Conservation (phyloP, 169 alveolate species). For the Plasmodium coatneyi region DNA sequence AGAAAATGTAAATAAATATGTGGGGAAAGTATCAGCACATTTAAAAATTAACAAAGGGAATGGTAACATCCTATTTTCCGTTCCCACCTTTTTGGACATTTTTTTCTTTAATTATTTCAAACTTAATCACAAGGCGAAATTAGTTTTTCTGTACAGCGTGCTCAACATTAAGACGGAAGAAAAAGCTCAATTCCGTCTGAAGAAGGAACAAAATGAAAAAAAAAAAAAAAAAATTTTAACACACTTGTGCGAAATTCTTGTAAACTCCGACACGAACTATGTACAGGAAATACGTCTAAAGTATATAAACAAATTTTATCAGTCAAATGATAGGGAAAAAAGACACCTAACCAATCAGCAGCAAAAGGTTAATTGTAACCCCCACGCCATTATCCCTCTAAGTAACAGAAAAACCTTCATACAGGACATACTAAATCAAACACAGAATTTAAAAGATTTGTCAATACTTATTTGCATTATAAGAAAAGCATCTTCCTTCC, state of each 20-base stretch:
- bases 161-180: constrained; percentile 16
- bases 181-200: neutral
- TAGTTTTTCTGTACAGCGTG: constrained; percentile 38
- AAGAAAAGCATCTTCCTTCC: constrained; percentile 34
- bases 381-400: constrained; percentile 12
- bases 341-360: neutral
- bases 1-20: constrained; percentile 60
- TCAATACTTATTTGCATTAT: constrained; percentile 35
- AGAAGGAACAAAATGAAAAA: constrained; percentile 5
- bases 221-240: constrained; percentile 49
- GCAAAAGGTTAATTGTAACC: neutral
- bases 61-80: constrained; percentile 32
- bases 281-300: constrained; percentile 17
- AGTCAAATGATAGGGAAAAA: neutral
- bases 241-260: constrained; percentile 34
- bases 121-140: constrained; percentile 34
- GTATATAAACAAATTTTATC: constrained; percentile 2
- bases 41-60: constrained; percentile 52
- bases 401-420: constrained; percentile 30
- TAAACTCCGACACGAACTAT: constrained; percentile 35
- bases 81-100: constrained; percentile 55
- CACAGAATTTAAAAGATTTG: constrained; percentile 50
- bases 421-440: constrained; percentile 25
- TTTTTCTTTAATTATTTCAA: constrained; percentile 65
- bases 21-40: constrained; percentile 57